Percentiles rank a stretch among this genome's conserved stretches.
phyloP scores from a whole-genome alignment of 163 green algal species.

The Botryococcus braunii region DNA sequence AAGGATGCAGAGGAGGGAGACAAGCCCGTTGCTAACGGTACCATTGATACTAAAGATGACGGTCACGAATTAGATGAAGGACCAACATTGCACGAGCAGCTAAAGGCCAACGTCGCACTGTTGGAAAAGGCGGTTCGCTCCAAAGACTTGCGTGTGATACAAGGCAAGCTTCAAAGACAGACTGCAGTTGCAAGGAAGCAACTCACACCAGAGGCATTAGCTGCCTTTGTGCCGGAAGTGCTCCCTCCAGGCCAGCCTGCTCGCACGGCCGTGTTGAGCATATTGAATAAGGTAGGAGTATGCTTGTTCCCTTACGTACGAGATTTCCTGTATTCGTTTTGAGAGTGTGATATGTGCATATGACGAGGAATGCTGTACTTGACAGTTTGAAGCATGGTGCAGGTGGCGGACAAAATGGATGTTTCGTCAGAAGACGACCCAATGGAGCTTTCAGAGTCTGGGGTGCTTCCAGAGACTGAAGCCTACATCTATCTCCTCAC shows the following conservation, averaged over 20 bases:
- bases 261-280: conserved; percentile 4
- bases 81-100: conserved; percentile 15
- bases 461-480: conserved; percentile 71
- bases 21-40: background rate
- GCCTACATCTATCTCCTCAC: conserved; percentile 75
- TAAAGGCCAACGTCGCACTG: conserved; percentile 36
- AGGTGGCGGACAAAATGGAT: background rate
- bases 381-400: background rate
- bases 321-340: background rate
- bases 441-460: background rate
- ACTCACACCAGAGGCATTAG: conserved; percentile 45
- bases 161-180: conserved; percentile 63
- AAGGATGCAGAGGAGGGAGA: conserved; percentile 7
- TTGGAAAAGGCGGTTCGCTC: conserved; percentile 71
- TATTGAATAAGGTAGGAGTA: conserved; percentile 20
- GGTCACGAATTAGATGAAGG: conserved; percentile 5
- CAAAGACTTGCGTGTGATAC: conserved; percentile 73
- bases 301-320: background rate
- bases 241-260: conserved; percentile 18
- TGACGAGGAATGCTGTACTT: background rate
- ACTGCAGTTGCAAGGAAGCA: conserved; percentile 56
- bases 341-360: background rate
- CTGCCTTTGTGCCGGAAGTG: conserved; percentile 39
- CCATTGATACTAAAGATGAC: conserved; percentile 13
- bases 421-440: background rate